Evolutionary conservation across 306 rosid species (phyloP).

Genomic region (Prunus mongolica): DNA sequence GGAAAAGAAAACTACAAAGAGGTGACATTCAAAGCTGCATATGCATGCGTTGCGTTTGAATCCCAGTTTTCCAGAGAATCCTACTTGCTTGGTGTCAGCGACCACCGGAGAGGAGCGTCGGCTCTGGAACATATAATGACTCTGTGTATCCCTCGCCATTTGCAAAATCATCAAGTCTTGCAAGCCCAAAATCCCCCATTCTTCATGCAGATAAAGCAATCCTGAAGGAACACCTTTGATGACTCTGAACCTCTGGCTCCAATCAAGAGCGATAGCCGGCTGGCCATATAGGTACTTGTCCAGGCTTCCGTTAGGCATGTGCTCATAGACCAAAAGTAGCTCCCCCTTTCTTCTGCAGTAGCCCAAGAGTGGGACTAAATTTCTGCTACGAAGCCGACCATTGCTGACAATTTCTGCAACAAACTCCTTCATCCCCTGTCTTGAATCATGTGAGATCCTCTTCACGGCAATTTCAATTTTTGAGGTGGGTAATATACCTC

Average conservation of each 20-base stretch:
- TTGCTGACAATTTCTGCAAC: slow-evolving; percentile 34
- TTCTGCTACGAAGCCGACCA: slow-evolving; percentile 31
- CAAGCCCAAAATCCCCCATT: not conserved
- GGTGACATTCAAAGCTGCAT: not conserved
- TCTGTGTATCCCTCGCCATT: not conserved
- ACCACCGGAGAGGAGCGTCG: slow-evolving; percentile 47
- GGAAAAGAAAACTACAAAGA: no score
- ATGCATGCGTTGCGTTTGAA: not conserved
- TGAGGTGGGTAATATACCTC: slow-evolving; percentile 19
- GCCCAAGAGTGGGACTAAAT: slow-evolving; percentile 30
- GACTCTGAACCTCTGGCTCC: slow-evolving; percentile 31
- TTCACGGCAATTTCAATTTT: slow-evolving; percentile 33
- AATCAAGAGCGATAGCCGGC: slow-evolving; percentile 10
- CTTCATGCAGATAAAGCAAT: slow-evolving; percentile 30
- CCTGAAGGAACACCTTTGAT: slow-evolving; percentile 34
- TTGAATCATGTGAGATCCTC: slow-evolving; percentile 30
- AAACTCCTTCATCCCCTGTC: slow-evolving; percentile 38
- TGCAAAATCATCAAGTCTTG: not conserved
- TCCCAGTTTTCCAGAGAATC: not conserved
- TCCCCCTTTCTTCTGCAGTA: slow-evolving; percentile 32
- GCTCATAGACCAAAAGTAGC: slow-evolving; percentile 28
- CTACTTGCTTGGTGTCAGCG: slow-evolving; percentile 21
- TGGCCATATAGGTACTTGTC: slow-evolving; percentile 28
- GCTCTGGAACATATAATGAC: slow-evolving; percentile 32
- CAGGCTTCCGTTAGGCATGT: slow-evolving; percentile 40